Evolutionary conservation across 345 rosid species (phyloP).

Genomic region (Clausena lansium): DNA sequence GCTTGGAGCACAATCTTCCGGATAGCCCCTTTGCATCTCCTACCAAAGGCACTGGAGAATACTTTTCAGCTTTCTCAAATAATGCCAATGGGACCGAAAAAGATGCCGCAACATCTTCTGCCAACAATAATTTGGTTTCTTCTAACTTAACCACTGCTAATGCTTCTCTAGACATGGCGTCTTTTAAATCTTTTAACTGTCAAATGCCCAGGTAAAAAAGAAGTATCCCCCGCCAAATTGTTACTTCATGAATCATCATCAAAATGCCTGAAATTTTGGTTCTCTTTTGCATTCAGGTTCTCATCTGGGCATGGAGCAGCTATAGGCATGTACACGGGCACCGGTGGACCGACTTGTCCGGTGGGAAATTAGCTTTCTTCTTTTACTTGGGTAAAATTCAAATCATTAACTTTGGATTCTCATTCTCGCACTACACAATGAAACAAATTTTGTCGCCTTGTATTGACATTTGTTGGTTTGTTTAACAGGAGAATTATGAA

Average conservation of each 20-base stretch:
- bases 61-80: conserved; percentile 32
- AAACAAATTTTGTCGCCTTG: neutral
- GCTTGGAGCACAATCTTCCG: conserved; percentile 69
- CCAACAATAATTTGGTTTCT: conserved; percentile 39
- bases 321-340: conserved; percentile 65
- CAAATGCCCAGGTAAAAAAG: conserved; percentile 65
- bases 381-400: conserved; percentile 27
- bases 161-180: conserved; percentile 50
- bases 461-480: conserved; percentile 3
- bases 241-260: neutral
- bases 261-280: neutral
- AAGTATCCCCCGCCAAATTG: neutral
- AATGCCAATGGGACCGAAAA: conserved; percentile 33
- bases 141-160: conserved; percentile 33
- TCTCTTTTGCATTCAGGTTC: conserved; percentile 33
- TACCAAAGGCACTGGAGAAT: conserved; percentile 28
- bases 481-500: conserved; percentile 32
- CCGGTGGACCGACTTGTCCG: conserved; percentile 81
- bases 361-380: conserved; percentile 67
- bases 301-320: conserved; percentile 58
- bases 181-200: conserved; percentile 70
- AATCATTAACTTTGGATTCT: conserved; percentile 21
- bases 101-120: conserved; percentile 36
- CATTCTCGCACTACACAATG: neutral
- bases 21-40: conserved; percentile 77